phyloP scores from a whole-genome alignment of 1,139 yeast genomes.

The Saccharomyces hybrid region DNA sequence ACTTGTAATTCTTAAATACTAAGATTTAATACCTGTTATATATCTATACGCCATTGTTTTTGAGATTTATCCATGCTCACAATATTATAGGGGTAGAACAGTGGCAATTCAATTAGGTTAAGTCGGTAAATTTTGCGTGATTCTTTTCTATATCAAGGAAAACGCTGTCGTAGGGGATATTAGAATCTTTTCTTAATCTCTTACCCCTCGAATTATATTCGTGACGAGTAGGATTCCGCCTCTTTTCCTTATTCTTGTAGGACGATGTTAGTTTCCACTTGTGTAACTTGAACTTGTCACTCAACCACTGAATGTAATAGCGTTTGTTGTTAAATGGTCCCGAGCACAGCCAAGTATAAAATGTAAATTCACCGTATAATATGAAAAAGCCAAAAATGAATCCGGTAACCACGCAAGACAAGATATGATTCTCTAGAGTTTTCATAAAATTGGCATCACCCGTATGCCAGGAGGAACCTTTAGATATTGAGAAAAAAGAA shows the following conservation, averaged over 20 bases:
- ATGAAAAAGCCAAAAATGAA: conserved; percentile 50
- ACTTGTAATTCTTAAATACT: not conserved
- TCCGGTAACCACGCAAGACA: conserved; percentile 61
- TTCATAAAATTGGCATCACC: conserved; percentile 76
- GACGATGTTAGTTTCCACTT: not conserved
- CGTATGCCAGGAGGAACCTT: conserved; percentile 85
- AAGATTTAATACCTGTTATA: not conserved
- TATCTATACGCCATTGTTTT: not conserved
- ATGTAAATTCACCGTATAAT: conserved; percentile 54
- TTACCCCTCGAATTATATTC: conserved; percentile 5
- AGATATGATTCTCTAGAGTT: conserved; percentile 60
- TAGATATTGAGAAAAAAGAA: conserved; percentile 64
- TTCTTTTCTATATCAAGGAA: conserved; percentile 16
- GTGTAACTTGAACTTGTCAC: not conserved
- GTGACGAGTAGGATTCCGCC: not conserved
- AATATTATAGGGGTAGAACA: not conserved
- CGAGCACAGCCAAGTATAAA: conserved; percentile 40
- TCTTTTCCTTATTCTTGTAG: not conserved
- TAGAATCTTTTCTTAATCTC: conserved; percentile 20
- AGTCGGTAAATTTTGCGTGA: conserved; percentile 13
- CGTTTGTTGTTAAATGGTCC: not conserved
- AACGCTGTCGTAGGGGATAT: conserved; percentile 13
- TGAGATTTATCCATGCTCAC: not conserved
- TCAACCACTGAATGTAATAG: not conserved
- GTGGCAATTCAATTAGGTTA: conserved; percentile 7